These are phyloP conservation scores for Gynandropsis gynandra DNA, from an alignment of 345 rosid genomes.

Conservation along the genomic window DNA sequence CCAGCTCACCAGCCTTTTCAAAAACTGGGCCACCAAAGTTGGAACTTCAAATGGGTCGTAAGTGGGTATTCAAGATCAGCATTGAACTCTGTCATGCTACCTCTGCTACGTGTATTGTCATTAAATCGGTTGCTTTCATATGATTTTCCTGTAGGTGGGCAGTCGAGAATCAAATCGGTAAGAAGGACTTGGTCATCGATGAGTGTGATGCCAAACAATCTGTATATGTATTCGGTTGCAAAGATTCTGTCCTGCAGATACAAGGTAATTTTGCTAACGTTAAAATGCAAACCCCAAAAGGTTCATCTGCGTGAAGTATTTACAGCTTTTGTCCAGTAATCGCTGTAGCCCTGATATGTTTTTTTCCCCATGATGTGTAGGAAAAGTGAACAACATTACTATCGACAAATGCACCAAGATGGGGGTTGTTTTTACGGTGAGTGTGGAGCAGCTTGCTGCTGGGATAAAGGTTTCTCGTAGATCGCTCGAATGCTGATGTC, in stretches of 20 bases:
- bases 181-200: slow-evolving; percentile 70
- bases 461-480: background rate
- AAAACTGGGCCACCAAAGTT: slow-evolving; percentile 83
- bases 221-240: slow-evolving; percentile 90
- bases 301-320: too few species aligned
- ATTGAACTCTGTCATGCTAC: slow-evolving; percentile 1
- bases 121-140: slow-evolving; percentile 15
- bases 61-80: slow-evolving; percentile 40
- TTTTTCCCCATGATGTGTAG: slow-evolving; percentile 38
- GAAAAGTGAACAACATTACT: slow-evolving; percentile 95
- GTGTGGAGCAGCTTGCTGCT: slow-evolving; percentile 27
- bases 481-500: slow-evolving; percentile 1
- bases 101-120: slow-evolving; percentile 12
- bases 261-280: slow-evolving; percentile 40
- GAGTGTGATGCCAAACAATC: slow-evolving; percentile 92
- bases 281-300: background rate
- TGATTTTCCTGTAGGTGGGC: slow-evolving; percentile 62
- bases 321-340: slow-evolving; percentile 8
- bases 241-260: slow-evolving; percentile 93
- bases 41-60: slow-evolving; percentile 98
- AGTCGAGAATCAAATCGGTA: slow-evolving; percentile 92
- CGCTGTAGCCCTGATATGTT: slow-evolving; percentile 11
- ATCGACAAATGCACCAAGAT: slow-evolving; percentile 89
- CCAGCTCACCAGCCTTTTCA: slow-evolving; percentile 45
- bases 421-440: slow-evolving; percentile 83